Conservation (phyloP, 2,329 filamentous ascomycete genomes). For the Diaporthe sp. region DNA sequence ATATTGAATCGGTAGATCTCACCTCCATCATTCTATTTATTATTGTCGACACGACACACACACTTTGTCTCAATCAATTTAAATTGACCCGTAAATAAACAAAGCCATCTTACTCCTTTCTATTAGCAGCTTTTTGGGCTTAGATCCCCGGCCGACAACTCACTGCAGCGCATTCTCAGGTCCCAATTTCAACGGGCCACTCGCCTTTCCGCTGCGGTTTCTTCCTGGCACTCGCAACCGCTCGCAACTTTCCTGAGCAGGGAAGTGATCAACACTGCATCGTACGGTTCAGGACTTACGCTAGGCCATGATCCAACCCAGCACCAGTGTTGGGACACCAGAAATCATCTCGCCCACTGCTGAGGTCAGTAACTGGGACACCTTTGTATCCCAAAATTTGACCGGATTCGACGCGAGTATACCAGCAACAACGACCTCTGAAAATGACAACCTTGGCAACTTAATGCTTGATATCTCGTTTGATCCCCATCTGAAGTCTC, state of each 20-base stretch:
- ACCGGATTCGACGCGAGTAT: slow-evolving; percentile 54
- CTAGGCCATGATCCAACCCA: slow-evolving; percentile 51
- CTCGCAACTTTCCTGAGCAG: slow-evolving; percentile 54
- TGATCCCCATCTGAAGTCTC: slow-evolving; percentile 46
- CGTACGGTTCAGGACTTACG: slow-evolving; percentile 53
- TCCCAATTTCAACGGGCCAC: slow-evolving; percentile 68
- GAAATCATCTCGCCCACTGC: slow-evolving; percentile 97
- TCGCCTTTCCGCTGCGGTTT: slow-evolving; percentile 86
- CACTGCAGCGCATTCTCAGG: slow-evolving; percentile 64
- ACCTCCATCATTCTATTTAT: too few species aligned
- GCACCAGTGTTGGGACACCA: slow-evolving; percentile 61
- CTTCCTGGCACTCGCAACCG: slow-evolving; percentile 62
- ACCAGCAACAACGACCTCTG: slow-evolving; percentile 46
- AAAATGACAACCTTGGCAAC: slow-evolving; percentile 39
- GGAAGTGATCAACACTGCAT: slow-evolving; percentile 35
- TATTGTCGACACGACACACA: too few species aligned
- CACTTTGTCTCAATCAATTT: too few species aligned
- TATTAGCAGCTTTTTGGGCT: too few species aligned
- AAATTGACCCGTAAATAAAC: too few species aligned
- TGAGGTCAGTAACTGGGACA: slow-evolving; percentile 83
- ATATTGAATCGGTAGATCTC: too few species aligned
- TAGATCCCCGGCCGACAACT: slow-evolving; percentile 77
- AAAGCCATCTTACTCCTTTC: too few species aligned
- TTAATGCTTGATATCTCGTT: slow-evolving; percentile 39
- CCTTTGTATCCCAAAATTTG: slow-evolving; percentile 73